Evolutionary conservation across 805 yeast genomes (phyloP), one percentile per base, ranked within the genome.

Genomic region (Vanderwaltozyma tropicalis): DNA sequence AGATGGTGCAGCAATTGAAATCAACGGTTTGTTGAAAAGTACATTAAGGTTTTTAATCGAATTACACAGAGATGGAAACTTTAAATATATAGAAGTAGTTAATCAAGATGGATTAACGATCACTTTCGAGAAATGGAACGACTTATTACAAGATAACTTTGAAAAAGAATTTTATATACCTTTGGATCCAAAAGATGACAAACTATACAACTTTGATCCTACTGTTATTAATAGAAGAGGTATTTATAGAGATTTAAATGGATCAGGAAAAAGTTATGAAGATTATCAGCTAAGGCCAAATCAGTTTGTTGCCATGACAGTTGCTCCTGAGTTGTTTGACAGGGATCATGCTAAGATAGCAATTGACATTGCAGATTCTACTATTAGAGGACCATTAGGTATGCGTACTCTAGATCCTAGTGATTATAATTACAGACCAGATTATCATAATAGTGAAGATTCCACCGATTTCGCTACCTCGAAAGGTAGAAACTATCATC

Each of bases 401-500:
- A 77, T 88, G 81, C 71, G 78, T 28, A 89, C 98, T 0, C 68
- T 89, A 44, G 98, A 92, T 55, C 97, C 98, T 4, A 71, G 80
- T 12, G 98, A 89, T 63, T 72, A 77, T 64, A 88, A 89, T 61
- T 89, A 92, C 59, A 71, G 94, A 45, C 98, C 98, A 2, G 75
- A 84, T 62, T 89, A 89, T 60, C 67, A 67, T 52, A 92, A 89
- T 57, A 64, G 86, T 34, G 80, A 73, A 29, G 97, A 89, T 52
- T 75, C 74, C 37, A 75, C 71, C 4, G 95, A 89, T 59, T 92
- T 87, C 69, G 86, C 94, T 1, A 87, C 96, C 0, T 71, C 96
- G 2, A 86, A 87, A 61, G 98, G 98, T 22, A 74, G 97, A 51
- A 92, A 92, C 62, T 89, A 89, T 58, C 98, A 89, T 60, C 97